A percentile compares a stretch with the other conserved stretches of the same genome.
Evolutionary conservation across 2,329 filamentous ascomycete species (phyloP).

Genomic region (Dissoconium aciculare): DNA sequence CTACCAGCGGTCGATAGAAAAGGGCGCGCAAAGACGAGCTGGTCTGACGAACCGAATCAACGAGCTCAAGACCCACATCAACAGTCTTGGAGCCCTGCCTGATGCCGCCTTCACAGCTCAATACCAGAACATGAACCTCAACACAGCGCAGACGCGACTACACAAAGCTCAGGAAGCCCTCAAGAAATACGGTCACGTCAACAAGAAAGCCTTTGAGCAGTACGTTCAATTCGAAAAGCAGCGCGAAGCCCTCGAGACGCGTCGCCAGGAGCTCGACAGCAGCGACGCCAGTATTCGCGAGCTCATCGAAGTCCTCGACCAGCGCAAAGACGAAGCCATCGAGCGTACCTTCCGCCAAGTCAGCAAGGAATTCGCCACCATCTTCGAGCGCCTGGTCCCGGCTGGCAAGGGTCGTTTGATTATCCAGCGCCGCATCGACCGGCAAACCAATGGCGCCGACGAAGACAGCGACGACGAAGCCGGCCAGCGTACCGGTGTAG

Average conservation of each 20-base stretch:
- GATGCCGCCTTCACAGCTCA: constrained; percentile 78
- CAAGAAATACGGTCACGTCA: constrained; percentile 95
- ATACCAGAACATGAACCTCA: constrained; percentile 68
- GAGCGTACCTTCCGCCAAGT: constrained; percentile 98
- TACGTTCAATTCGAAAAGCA: constrained; percentile 95
- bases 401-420: constrained; percentile 81
- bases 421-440: constrained; percentile 80
- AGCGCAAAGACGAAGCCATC: constrained; percentile 93
- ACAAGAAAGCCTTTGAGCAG: constrained; percentile 98
- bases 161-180: constrained; percentile 84
- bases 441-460: constrained; percentile 37
- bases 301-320: constrained; percentile 80
- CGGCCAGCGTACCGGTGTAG: constrained; percentile 41
- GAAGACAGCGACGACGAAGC: constrained; percentile 41
- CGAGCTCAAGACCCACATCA: constrained; percentile 76
- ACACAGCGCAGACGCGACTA: constrained; percentile 50
- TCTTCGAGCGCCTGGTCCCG: constrained; percentile 90
- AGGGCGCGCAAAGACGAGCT: constrained; percentile 77
- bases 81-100: constrained; percentile 80
- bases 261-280: constrained; percentile 72
- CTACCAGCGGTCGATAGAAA: constrained; percentile 80
- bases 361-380: constrained; percentile 76
- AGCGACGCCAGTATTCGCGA: constrained; percentile 81
- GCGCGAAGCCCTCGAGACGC: constrained; percentile 70
- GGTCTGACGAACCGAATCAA: constrained; percentile 60